Evolutionary conservation across 352 stramenopile genomes (phyloP).

Genomic region (Thalassiosira livingstoniorum): DNA sequence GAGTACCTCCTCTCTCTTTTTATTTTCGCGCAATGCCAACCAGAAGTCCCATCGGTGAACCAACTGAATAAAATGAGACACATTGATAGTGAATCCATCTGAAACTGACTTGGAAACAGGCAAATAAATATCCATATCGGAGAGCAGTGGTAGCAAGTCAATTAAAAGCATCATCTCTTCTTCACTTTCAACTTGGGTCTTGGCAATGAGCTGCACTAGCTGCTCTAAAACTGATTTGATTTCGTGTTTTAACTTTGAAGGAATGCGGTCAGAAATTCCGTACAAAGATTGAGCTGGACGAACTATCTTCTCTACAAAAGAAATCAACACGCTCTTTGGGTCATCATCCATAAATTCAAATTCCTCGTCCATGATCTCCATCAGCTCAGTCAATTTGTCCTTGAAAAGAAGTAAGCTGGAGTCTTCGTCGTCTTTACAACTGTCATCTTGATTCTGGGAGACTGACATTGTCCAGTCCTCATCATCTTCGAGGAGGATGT

Average conservation of each 20-base stretch:
- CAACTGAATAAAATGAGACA: background rate
- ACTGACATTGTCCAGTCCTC: constrained; percentile 7
- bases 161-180: constrained; percentile 4
- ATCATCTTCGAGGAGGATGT: constrained; percentile 35
- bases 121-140: constrained; percentile 23
- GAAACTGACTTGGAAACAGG: background rate
- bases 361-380: constrained; percentile 2
- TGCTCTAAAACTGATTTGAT: no score
- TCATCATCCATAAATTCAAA: background rate
- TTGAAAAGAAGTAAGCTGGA: background rate
- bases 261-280: no score
- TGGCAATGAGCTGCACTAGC: background rate
- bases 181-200: background rate
- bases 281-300: constrained; percentile 7
- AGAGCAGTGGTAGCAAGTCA: constrained; percentile 6
- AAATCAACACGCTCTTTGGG: background rate
- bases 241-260: no score
- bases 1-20: constrained; percentile 5
- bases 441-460: background rate
- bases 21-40: background rate
- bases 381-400: constrained; percentile 1
- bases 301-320: constrained; percentile 16
- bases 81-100: background rate
- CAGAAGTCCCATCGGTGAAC: constrained; percentile 20
- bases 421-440: background rate